Base-by-base conservation (phyloP, 169 alveolate genomes). In the Plasmodium falciparum region DNA sequence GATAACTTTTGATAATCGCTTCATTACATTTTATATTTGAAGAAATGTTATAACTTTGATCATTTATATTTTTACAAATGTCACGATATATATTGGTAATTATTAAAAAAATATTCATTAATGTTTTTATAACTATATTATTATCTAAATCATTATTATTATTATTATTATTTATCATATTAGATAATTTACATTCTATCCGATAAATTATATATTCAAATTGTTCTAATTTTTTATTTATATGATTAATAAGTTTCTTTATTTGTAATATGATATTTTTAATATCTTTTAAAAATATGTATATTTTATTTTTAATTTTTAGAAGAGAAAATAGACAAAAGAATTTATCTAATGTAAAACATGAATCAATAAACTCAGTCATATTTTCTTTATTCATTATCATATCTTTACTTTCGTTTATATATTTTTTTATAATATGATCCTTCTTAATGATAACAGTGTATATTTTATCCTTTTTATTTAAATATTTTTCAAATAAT, bases 41-140 rank as follows among this genome's bases (percentile, higher is more conserved):
- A 54, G 70, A 69, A 17, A 20, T 39, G 9, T 39, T 39, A n/a
- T 59, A 58, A 83, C 24, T 20, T 20, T 83, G 91, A n/a, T 70
- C 6, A 52, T 69, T 83, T 83, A 83, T 62, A 26, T 54, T 24
- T 2, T 33, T 17, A 49, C 52, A 69, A 54, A 70, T 67, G 45
- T 54, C 69, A 47, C 73, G 58, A 61, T 83, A 83, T 49, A 83
- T 63, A 56, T 22, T 83, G 7, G 91, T 83, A 15, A 83, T 69
- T 20, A 49, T 24, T 58, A 83, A 62, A 49, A 83, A 83, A 17
- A 83, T 17, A 49, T 69, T 49, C 91, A 83, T 83, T 11, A 72
- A 83, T 3, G 69, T 83, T 69, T 54, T 56, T 83, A 56, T 67
- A 3, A 67, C 43, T 67, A 59, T 43, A 69, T 24, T 24, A 67